Evolutionary conservation across 805 yeast genomes (phyloP).

Genomic region (Metschnikowia bowlesiae): DNA sequence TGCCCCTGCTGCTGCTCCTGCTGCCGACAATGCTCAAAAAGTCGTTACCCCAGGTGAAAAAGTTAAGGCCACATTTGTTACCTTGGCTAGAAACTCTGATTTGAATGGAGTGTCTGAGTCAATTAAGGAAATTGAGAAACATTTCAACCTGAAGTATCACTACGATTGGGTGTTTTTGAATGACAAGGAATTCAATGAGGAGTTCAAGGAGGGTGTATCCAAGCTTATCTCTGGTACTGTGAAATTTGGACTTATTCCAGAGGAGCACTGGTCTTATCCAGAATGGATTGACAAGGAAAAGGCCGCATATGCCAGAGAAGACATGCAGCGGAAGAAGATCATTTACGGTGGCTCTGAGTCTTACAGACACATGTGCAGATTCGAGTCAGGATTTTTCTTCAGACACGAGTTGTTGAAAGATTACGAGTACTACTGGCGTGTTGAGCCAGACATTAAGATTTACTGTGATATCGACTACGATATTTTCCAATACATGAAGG

Average conservation of each 20-base stretch:
- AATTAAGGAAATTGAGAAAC: constrained; percentile 21
- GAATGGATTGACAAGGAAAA: constrained; percentile 19
- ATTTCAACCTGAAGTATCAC: constrained; percentile 20
- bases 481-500: constrained; percentile 22
- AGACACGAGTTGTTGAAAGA: constrained; percentile 18
- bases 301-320: constrained; percentile 25
- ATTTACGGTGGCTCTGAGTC: constrained; percentile 25
- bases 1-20: constrained; percentile 5
- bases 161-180: constrained; percentile 27
- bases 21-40: not conserved
- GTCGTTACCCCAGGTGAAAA: constrained; percentile 20
- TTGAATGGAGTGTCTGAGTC: constrained; percentile 13
- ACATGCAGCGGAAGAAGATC: constrained; percentile 23
- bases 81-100: constrained; percentile 16
- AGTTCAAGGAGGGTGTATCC: constrained; percentile 16
- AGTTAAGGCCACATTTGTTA: constrained; percentile 60
- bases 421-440: constrained; percentile 26
- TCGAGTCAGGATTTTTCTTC: constrained; percentile 20
- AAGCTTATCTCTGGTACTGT: constrained; percentile 20
- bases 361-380: constrained; percentile 21
- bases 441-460: constrained; percentile 21
- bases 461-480: constrained; percentile 25
- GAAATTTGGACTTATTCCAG: constrained; percentile 19
- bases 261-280: constrained; percentile 20
- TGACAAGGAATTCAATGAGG: constrained; percentile 21